These are phyloP conservation scores for Rhododendron kiyosumense DNA, from an alignment of 148 eudicot species.

Conservation along the genomic window DNA sequence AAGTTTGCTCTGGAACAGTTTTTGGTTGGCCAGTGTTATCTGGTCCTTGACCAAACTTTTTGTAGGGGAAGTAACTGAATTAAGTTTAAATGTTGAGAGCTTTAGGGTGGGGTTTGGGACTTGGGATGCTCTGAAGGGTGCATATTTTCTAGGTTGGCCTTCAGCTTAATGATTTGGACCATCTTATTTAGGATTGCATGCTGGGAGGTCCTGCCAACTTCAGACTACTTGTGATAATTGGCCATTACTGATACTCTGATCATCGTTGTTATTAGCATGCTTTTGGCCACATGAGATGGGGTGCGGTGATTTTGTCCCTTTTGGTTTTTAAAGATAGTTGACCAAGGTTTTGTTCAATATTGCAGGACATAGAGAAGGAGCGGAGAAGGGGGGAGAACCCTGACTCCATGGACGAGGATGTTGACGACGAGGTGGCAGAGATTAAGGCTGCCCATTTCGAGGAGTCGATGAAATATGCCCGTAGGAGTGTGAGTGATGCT, in stretches of 20 bases:
- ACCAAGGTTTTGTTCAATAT: neutral
- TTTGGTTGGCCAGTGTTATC: neutral
- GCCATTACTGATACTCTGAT: neutral
- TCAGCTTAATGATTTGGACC: neutral
- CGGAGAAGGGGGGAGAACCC: constrained; percentile 30
- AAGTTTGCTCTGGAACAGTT: neutral
- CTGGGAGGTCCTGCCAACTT: neutral
- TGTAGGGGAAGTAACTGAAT: neutral
- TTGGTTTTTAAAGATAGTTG: neutral
- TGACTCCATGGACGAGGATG: constrained; percentile 41
- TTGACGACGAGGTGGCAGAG: constrained; percentile 39
- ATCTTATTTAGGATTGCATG: neutral
- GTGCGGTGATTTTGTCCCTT: neutral
- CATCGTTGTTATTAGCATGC: neutral
- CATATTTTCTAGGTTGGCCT: neutral
- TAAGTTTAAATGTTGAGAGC: neutral
- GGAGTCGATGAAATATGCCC: constrained; percentile 48
- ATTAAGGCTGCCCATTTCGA: constrained; percentile 43
- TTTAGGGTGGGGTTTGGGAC: neutral
- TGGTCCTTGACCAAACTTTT: neutral
- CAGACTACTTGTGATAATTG: neutral
- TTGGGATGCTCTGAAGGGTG: neutral
- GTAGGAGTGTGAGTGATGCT: constrained; percentile 50
- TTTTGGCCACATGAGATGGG: neutral
- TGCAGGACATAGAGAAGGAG: constrained; percentile 51